These are phyloP conservation scores for Triadica sebifera DNA, from an alignment of 345 rosid genomes.

Conservation along the genomic window DNA sequence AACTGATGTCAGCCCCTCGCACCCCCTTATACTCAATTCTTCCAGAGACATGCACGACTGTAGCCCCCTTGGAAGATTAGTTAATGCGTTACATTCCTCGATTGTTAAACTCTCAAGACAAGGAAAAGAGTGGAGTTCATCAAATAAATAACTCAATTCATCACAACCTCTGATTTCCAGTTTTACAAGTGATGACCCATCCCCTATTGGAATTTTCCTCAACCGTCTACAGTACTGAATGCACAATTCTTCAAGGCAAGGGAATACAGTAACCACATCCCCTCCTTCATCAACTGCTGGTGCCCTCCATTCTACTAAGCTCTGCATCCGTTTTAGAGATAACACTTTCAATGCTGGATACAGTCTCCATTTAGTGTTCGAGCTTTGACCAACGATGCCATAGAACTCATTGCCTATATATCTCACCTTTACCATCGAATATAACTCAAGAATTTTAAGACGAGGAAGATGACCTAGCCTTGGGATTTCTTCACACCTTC, in stretches of 20 bases:
- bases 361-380: too few species aligned
- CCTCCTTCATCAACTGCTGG: neutral
- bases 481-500: conserved; percentile 12
- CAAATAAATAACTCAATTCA: neutral
- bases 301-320: conserved; percentile 10
- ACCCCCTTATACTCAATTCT: too few species aligned
- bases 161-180: neutral
- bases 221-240: neutral
- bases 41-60: conserved; percentile 7
- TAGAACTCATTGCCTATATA: conserved; percentile 2
- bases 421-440: neutral
- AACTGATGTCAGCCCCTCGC: too few species aligned
- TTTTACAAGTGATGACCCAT: neutral
- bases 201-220: neutral
- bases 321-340: neutral
- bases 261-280: neutral
- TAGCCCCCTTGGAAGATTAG: neutral
- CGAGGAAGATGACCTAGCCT: conserved; percentile 19
- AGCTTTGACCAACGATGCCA: neutral
- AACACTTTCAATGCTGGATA: conserved; percentile 17
- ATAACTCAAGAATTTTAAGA: neutral
- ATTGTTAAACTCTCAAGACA: neutral
- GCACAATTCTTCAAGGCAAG: conserved; percentile 13
- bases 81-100: neutral
- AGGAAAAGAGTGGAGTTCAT: neutral